Evolutionary conservation across 2,329 filamentous ascomycete species (phyloP), one percentile per base, ranked within the genome.

Genomic region (Verticillium alfalfae): DNA sequence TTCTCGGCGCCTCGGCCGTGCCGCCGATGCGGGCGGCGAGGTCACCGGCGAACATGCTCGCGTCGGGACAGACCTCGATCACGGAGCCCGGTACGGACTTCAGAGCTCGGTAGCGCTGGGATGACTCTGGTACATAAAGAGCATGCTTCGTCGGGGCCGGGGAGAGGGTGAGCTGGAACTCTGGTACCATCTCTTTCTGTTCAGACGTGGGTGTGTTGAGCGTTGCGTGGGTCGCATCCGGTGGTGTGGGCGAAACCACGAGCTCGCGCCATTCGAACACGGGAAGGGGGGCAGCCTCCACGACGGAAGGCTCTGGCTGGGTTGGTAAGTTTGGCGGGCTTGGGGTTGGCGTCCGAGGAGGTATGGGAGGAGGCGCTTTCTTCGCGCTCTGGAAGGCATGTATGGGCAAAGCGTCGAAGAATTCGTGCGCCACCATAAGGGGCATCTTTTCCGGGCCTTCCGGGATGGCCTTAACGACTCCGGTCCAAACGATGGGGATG

Each of bases 401-500:
- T 68, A 99, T 97, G 38, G 95, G 95, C 0, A 99, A 87, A 2
- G 95, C 95, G 69, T 99, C 95, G 78, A 99, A 99, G 81, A 99
- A 98, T 73, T 99, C 95, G 73, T 99, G 95, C 5, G 95, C 95
- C 57, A 98, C 86, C 64, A 99, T 96, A 74, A 98, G 96, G 1
- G 95, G 94, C 26, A 88, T 91, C 71, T 90, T 91, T 63, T 84
- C 82, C 26, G 86, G 76, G 90, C 87, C 81, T 67, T 85, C 83
- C 0, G 92, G 91, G 18, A 97, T 84, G n/a, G 92, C 85, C 66
- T 91, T 87, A 70, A 96, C 89, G 66, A 93, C 91, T 73, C 98
- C 92, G 12, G 91, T 89, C 95, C 95, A 99, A 56, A 92, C 84
- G 45, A 97, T 86, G n/a, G 91, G 87, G 16, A 89, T 81, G 15